These are phyloP conservation scores for Aspergillus sp. DNA, from an alignment of 2,329 filamentous ascomycete genomes.

Conservation along the genomic window DNA sequence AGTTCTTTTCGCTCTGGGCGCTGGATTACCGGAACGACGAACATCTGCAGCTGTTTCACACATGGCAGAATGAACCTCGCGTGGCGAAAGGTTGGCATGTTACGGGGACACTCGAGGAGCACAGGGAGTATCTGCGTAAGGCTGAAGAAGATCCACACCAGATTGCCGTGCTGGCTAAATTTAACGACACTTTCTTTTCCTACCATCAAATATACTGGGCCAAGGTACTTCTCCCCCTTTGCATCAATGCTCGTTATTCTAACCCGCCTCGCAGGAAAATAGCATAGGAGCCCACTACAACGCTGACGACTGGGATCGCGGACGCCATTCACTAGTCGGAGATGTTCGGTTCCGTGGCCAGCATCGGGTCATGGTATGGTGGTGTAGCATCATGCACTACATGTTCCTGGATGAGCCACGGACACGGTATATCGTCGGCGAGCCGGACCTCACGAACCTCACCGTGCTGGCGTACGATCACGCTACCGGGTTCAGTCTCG, in stretches of 20 bases:
- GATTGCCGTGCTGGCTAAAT: conserved; percentile 67
- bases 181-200: conserved; percentile 69
- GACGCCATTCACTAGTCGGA: conserved; percentile 39
- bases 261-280: conserved; percentile 49
- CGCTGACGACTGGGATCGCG: conserved; percentile 8
- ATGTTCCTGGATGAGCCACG: conserved; percentile 59
- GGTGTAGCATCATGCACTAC: conserved; percentile 58
- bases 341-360: conserved; percentile 55
- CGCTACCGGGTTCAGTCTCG: conserved; percentile 69
- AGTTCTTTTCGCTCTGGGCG: conserved; percentile 73
- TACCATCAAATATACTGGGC: conserved; percentile 82
- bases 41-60: conserved; percentile 70
- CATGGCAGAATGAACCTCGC: conserved; percentile 79
- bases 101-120: conserved; percentile 71
- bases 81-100: conserved; percentile 78
- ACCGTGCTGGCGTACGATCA: conserved; percentile 72
- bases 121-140: conserved; percentile 67
- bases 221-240: conserved; percentile 47
- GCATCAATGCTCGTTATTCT: background rate
- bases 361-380: conserved; percentile 58
- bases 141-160: conserved; percentile 71
- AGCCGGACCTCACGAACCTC: conserved; percentile 69
- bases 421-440: conserved; percentile 55
- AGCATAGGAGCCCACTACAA: conserved; percentile 20
- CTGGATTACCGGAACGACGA: conserved; percentile 64